Evolutionary conservation across 2,329 filamentous ascomycete genomes (phyloP).

Genomic region (Onygena corvina): DNA sequence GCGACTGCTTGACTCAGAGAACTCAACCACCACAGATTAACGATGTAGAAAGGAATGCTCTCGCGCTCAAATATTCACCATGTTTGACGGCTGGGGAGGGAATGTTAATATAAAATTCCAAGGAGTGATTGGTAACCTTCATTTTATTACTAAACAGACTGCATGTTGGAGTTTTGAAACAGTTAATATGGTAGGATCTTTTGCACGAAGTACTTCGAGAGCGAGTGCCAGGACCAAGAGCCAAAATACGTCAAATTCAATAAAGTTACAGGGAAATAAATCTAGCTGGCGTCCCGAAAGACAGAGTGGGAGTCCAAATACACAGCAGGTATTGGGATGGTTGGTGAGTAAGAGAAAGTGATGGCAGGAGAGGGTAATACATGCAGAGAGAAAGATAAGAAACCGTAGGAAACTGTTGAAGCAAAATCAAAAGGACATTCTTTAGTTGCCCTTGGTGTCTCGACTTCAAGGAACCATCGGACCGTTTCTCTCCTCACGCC

Average conservation of each 20-base stretch:
- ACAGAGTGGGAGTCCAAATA: slow-evolving; percentile 1
- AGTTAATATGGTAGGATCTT: too few relatives aligned
- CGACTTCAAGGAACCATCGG: background rate
- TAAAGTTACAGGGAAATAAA: slow-evolving; percentile 8
- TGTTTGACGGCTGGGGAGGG: too few relatives aligned
- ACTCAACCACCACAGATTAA: too few relatives aligned
- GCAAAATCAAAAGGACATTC: background rate
- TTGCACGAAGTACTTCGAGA: background rate
- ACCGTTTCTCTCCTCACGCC: background rate
- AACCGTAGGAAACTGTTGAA: background rate
- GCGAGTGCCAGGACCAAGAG: background rate
- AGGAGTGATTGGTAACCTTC: too few relatives aligned
- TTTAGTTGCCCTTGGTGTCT: background rate
- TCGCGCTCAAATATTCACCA: too few relatives aligned
- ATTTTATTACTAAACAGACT: too few relatives aligned
- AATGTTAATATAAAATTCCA: too few relatives aligned
- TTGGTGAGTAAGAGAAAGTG: background rate
- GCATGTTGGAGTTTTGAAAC: too few relatives aligned
- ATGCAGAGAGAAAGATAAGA: background rate
- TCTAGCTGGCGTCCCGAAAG: background rate
- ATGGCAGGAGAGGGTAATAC: background rate
- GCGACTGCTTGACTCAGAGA: too few relatives aligned
- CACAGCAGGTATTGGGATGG: slow-evolving; percentile 3
- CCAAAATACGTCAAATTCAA: background rate
- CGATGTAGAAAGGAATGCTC: too few relatives aligned